Evolutionary conservation across 1,139 yeast species (phyloP).

Genomic region (Meyerozyma sp.): DNA sequence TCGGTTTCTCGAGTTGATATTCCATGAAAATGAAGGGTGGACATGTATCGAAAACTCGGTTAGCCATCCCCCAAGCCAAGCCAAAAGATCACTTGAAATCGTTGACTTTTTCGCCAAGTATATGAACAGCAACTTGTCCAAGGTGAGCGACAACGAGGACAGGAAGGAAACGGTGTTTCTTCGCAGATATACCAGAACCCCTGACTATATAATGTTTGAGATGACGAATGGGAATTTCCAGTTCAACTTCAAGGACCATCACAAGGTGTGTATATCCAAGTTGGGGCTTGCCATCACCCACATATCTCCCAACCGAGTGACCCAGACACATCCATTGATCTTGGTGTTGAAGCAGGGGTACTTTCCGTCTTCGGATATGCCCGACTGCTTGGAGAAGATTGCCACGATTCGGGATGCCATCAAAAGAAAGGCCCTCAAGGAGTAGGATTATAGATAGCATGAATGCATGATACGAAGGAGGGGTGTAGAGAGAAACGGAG

Average conservation of each 20-base stretch:
- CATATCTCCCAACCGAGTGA: conserved; percentile 70
- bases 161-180: conserved; percentile 64
- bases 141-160: conserved; percentile 59
- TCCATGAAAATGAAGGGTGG: conserved; percentile 67
- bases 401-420: conserved; percentile 36
- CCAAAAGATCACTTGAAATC: conserved; percentile 70
- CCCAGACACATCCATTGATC: conserved; percentile 63
- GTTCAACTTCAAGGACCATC: conserved; percentile 93
- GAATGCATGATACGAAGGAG: neutral
- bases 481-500: neutral
- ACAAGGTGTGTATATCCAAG: conserved; percentile 75
- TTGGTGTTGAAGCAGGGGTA: conserved; percentile 58
- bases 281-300: conserved; percentile 75
- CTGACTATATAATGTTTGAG: conserved; percentile 85
- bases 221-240: conserved; percentile 90
- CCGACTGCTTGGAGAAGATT: conserved; percentile 42
- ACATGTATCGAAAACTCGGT: conserved; percentile 59
- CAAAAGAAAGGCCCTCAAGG: conserved; percentile 36
- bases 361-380: conserved; percentile 49
- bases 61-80: conserved; percentile 52
- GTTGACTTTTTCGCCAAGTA: conserved; percentile 80
- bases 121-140: conserved; percentile 76
- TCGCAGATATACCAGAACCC: conserved; percentile 75
- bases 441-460: conserved; percentile 4
- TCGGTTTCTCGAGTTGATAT: conserved; percentile 57